Evolutionary conservation across 805 yeast species (phyloP).

Genomic region (Blastobotrys peoriensis): DNA sequence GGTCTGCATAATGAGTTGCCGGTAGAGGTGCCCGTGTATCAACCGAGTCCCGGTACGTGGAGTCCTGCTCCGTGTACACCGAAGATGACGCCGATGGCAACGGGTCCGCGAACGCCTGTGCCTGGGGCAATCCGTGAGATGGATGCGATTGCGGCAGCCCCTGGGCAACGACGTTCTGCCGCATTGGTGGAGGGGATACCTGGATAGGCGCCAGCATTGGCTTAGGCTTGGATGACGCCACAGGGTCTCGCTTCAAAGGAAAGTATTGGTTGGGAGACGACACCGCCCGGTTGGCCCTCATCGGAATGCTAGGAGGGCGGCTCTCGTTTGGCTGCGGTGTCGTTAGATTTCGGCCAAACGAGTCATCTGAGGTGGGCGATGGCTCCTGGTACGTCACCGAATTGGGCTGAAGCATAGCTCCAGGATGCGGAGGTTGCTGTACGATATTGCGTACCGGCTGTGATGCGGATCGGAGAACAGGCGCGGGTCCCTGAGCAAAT

Average conservation of each 20-base stretch:
- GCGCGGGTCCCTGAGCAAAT: background rate
- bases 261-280: background rate
- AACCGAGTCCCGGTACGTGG: background rate
- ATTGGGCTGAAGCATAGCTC: background rate
- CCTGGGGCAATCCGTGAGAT: background rate
- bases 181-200: too few relatives aligned
- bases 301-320: background rate
- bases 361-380: background rate
- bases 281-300: background rate
- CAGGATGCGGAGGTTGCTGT: background rate
- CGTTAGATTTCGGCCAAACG: background rate
- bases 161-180: background rate
- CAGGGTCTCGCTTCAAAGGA: background rate
- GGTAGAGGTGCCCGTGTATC: background rate
- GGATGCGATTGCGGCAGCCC: background rate
- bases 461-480: background rate
- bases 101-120: background rate
- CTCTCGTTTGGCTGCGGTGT: background rate
- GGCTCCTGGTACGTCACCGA: background rate
- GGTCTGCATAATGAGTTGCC: too few relatives aligned
- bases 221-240: background rate
- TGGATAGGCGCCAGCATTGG: background rate
- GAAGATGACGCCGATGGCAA: background rate
- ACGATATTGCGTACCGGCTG: background rate
- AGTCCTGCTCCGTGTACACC: background rate